Base-by-base conservation (phyloP, 2,329 filamentous ascomycete genomes). In the Aureobasidium sp. region DNA sequence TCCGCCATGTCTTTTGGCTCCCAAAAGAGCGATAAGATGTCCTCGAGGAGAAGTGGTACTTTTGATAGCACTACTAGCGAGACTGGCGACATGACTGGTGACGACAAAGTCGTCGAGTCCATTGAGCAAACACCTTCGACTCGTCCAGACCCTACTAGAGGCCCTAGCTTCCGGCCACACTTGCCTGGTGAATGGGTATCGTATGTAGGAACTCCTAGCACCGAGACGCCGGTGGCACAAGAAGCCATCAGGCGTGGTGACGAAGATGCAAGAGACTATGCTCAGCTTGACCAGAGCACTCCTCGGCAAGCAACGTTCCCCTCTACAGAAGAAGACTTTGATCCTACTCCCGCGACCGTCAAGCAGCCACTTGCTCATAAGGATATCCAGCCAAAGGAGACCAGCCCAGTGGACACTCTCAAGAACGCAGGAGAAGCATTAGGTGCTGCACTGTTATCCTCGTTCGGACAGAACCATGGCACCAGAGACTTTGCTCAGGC, bases 171-270 rank as follows among this genome's bases (percentile, higher is more conserved):
- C 66, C 74, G 77, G 60, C 81, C 81, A 15, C 74, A 79, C 59
- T 68, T 83, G 36, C 81, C 81, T 42, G 81, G 81, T 26, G 78
- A 78, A 58, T 83, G 80, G 81, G 76, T 81, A 58, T 83, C 80
- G 36, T 79, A 75, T 63, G 73, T 75, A 2, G 76, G 76, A 7
- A 76, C 74, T 34, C 70, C 73, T 37, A 74, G 71, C 7, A 70
- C 71, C n/a, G 72, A 75, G n/a, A 69, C 23, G 15, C 55, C 55
- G 8, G 32, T 34, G 9, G 41, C 55, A 9, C 55, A 47, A 34
- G 42, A 47, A 29, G 55, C 42, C 13, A 39, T 27, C 29, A 47
- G 42, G 29, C 42, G 26, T 39, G 39, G 20, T 12, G 29, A 3
- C 12, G 55, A 58, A 20, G 9, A 47, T 5, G 5, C 51, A 15